Percentiles rank a stretch among this genome's conserved stretches.
phyloP scores from a whole-genome alignment of 1,139 yeast species.

The Eremothecium cymbalariae region DNA sequence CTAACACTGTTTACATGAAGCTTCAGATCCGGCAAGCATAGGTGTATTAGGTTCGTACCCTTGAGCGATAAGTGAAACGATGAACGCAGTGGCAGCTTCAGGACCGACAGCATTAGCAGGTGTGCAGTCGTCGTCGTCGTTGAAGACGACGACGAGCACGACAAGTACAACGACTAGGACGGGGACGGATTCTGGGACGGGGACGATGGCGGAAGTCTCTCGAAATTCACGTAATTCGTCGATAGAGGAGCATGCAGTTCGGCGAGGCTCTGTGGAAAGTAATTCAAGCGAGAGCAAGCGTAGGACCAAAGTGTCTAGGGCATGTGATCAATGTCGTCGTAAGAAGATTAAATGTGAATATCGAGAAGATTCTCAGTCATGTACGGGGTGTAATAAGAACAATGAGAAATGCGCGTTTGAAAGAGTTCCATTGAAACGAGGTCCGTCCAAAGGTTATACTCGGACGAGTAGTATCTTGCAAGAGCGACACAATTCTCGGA shows the following conservation, averaged over 20 bases:
- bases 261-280: slow-evolving; percentile 5
- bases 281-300: slow-evolving; percentile 7
- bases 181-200: not conserved
- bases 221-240: too few species aligned
- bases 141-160: not conserved
- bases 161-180: not conserved
- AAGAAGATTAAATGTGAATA: slow-evolving; percentile 53
- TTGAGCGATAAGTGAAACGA: too few species aligned
- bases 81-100: too few species aligned
- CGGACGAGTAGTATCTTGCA: slow-evolving; percentile 9
- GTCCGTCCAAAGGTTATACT: slow-evolving; percentile 63
- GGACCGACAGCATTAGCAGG: too few species aligned
- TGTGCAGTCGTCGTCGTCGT: too few species aligned
- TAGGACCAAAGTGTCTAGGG: slow-evolving; percentile 21
- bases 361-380: slow-evolving; percentile 39
- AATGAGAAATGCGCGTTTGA: slow-evolving; percentile 54
- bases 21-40: too few species aligned
- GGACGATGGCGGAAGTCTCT: not conserved
- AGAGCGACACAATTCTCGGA: not conserved
- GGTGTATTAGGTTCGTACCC: too few species aligned
- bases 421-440: slow-evolving; percentile 64
- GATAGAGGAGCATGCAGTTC: too few species aligned
- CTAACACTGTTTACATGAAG: too few species aligned
- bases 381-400: slow-evolving; percentile 50
- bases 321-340: slow-evolving; percentile 41